Conservation (phyloP, 495 filamentous ascomycete genomes). For the Cercophora newfieldiana region DNA sequence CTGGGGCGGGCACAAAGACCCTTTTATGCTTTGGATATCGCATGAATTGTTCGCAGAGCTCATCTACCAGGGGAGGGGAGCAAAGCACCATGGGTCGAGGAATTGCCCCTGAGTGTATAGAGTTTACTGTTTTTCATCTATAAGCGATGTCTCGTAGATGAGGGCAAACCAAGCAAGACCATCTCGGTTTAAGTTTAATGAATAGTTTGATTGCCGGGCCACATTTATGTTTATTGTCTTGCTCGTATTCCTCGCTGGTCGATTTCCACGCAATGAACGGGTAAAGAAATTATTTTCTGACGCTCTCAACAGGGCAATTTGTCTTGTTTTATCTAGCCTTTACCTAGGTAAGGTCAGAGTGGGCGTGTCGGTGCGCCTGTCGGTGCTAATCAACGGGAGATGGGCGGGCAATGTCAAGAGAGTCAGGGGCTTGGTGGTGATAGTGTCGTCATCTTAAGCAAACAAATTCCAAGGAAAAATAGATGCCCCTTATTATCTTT, state of each 20-base stretch:
- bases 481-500: no score
- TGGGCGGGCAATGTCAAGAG: slow-evolving; percentile 7
- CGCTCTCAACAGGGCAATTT: neutral
- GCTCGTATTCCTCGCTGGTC: slow-evolving; percentile 11
- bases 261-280: neutral
- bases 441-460: neutral
- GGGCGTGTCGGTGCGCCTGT: neutral
- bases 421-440: neutral
- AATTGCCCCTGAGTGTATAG: neutral
- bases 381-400: slow-evolving; percentile 3
- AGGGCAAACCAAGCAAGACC: slow-evolving; percentile 17
- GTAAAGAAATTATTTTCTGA: neutral
- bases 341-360: neutral
- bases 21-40: slow-evolving; percentile 20
- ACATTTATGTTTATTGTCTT: slow-evolving; percentile 18
- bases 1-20: slow-evolving; percentile 12
- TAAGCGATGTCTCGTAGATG: slow-evolving; percentile 21
- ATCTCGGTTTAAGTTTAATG: slow-evolving; percentile 29
- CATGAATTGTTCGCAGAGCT: neutral
- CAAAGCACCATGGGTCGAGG: neutral
- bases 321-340: neutral
- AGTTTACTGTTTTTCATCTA: slow-evolving; percentile 22
- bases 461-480: neutral
- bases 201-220: slow-evolving; percentile 24
- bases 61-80: neutral